Base-by-base conservation (phyloP, 2,329 filamentous ascomycete species). In the Hirsutella minnesotensis region DNA sequence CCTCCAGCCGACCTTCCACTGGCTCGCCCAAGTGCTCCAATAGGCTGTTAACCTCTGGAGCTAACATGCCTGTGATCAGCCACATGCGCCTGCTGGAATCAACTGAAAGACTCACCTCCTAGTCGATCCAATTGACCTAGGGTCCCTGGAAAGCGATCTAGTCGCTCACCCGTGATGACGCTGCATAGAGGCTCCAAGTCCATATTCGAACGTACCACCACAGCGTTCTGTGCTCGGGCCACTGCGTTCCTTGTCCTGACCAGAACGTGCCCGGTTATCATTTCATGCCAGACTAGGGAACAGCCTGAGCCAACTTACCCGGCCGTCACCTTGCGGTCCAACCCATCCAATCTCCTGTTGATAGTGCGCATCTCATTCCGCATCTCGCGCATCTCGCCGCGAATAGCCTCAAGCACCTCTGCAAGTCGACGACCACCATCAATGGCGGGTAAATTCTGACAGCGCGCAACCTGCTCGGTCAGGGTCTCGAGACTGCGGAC, bases 381-480 rank as follows among this genome's bases (percentile, higher is more conserved):
- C 31, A 33, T 33, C 12, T 33, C 31, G 12, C 34, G 31, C 31
- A 33, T 8, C 12, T 33, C 22, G 22, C 30, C 30, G 37, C 37
- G 37, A 3, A 39, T 29, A 29, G 5, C 37, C 9, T 39, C 37
- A 18, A 29, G 22, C 37, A 24, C 37, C n/a, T 39, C 8, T 9
- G 37, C 22, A 5, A 39, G 37, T 39, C 37, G 37, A 39, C 16
- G 37, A 24, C 37, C 37, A 18, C 22, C 37, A 30, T 39, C 22
- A 12, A 22, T 16, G 22, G 37, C 22, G 5, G 37, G 37, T 39
- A 39, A 24, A 19, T 39, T 39, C 19, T 29, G 37, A 29, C 37
- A 39, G n/a, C 37, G 37, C n/a, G 22, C 37, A 16, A 39, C 37
- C 37, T 39, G 37, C 37, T 39, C 37, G 21, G 37, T 39, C 37